Base-by-base conservation (phyloP, 2,329 filamentous ascomycete species). In the Phialemonium atrogriseum region DNA sequence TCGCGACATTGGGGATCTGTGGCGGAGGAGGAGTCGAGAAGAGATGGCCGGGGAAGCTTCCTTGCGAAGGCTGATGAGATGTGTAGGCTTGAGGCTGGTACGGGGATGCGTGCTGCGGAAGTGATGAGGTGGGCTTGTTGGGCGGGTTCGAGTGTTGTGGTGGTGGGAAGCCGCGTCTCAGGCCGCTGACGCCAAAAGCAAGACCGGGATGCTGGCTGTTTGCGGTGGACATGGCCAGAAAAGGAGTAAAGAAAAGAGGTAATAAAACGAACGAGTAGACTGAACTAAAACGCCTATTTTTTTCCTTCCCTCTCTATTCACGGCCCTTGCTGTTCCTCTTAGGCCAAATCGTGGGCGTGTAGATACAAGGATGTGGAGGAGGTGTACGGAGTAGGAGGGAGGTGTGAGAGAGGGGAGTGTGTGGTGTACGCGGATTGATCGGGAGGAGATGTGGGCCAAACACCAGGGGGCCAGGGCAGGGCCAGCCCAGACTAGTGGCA, bases 11-110 rank as follows among this genome's bases (percentile, higher is more conserved):
- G 36, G 56, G 52, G 16, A 65, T 62, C 46, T 58, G 65, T 48
- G 57, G 68, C 27, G 66, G 52, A 14, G 60, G 58, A 14, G 66
- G 53, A 28, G 56, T 60, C 46, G 60, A 54, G 52, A 72, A 76
- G 38, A 76, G 56, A 41, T 71, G 68, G 42, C 70, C 68, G 13
- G 66, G 52, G 40, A 72, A 74, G 13, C 59, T 46, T 36, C 55
- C 56, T 38, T 63, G 59, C 11, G 63, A 55, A 17, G 62, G 58
- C 44, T 70, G 68, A 47, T 73, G 69, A 30, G 70, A 56, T 33
- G 64, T 52, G 49, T 75, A 75, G 37, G 63, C 58, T 41, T 69
- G 65, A 32, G 62, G 48, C 49, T 72, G 69, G 47, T 75, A 76
- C 3, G 70, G 65, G 37, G 70, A 65, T 37, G 68, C 64, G 45